phyloP scores from a whole-genome alignment of 371 early-diverging fungal species.

The Actinomortierella wolfii region DNA sequence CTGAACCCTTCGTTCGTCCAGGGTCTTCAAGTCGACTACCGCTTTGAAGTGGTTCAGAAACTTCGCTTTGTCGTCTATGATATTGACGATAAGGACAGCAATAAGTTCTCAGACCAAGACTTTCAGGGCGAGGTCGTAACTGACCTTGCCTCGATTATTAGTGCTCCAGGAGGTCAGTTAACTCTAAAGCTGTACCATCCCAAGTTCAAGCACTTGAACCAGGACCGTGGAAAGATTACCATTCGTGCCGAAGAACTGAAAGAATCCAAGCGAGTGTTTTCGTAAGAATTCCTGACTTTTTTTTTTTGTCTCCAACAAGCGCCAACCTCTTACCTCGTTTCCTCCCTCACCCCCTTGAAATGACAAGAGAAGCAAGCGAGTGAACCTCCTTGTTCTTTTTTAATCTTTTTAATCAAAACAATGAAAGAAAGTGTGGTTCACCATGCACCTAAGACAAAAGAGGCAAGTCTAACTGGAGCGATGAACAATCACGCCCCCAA shows the following conservation, averaged over 20 bases:
- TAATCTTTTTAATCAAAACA: background rate
- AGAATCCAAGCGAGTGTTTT: slow-evolving; percentile 15
- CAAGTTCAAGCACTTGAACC: background rate
- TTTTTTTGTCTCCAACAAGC: no score
- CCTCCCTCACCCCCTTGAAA: no score
- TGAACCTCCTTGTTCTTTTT: background rate
- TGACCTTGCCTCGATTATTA: slow-evolving; percentile 25
- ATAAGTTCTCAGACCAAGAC: slow-evolving; percentile 19
- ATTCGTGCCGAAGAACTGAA: slow-evolving; percentile 25
- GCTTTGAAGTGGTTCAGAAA: slow-evolving; percentile 18
- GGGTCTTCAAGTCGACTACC: slow-evolving; percentile 21
- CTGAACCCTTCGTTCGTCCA: slow-evolving; percentile 27
- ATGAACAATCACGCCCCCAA: background rate
- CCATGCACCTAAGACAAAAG: no score
- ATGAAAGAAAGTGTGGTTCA: background rate
- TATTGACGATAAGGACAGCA: slow-evolving; percentile 25
- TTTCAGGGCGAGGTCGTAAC: slow-evolving; percentile 17
- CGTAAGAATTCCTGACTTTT: slow-evolving; percentile 4
- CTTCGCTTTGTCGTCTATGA: slow-evolving; percentile 30
- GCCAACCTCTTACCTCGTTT: no score
- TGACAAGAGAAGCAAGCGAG: background rate
- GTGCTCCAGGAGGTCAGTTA: slow-evolving; percentile 8
- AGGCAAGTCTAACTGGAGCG: no score
- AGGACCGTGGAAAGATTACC: slow-evolving; percentile 10
- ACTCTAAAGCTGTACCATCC: slow-evolving; percentile 13